phyloP scores from a whole-genome alignment of 495 filamentous ascomycete species.

The Penicillium antarcticum region DNA sequence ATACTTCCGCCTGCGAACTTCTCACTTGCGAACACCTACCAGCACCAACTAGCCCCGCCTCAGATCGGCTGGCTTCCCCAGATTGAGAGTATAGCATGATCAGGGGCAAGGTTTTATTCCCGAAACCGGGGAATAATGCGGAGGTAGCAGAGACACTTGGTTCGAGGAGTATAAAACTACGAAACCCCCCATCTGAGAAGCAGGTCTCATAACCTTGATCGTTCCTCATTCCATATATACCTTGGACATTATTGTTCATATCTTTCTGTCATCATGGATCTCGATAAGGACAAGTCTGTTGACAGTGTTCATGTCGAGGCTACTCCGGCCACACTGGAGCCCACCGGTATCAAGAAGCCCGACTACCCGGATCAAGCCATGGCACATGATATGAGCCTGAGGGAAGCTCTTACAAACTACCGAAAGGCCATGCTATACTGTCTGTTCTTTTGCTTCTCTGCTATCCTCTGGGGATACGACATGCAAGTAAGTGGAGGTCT shows the following conservation, averaged over 20 bases:
- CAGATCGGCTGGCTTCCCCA: slow-evolving; percentile 6
- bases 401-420: neutral
- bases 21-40: neutral
- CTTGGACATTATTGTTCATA: neutral
- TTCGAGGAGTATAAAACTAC: neutral
- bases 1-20: neutral
- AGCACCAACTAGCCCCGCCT: neutral
- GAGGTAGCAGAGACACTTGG: neutral
- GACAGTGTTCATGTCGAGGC: slow-evolving; percentile 7
- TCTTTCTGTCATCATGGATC: neutral
- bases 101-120: neutral
- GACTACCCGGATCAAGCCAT: neutral
- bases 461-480: slow-evolving; percentile 33
- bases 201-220: too few relatives aligned
- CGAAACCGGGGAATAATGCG: neutral
- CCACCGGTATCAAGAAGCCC: neutral
- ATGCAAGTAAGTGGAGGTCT: slow-evolving; percentile 38
- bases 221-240: too few relatives aligned
- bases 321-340: neutral
- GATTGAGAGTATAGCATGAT: neutral
- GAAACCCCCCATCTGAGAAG: neutral
- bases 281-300: slow-evolving; percentile 1
- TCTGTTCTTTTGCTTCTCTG: slow-evolving; percentile 9
- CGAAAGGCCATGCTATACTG: slow-evolving; percentile 1
- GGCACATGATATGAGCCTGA: slow-evolving; percentile 1